Evolutionary conservation across 768 basidiomycete species (phyloP).

Genomic region (Trametes cubensis): DNA sequence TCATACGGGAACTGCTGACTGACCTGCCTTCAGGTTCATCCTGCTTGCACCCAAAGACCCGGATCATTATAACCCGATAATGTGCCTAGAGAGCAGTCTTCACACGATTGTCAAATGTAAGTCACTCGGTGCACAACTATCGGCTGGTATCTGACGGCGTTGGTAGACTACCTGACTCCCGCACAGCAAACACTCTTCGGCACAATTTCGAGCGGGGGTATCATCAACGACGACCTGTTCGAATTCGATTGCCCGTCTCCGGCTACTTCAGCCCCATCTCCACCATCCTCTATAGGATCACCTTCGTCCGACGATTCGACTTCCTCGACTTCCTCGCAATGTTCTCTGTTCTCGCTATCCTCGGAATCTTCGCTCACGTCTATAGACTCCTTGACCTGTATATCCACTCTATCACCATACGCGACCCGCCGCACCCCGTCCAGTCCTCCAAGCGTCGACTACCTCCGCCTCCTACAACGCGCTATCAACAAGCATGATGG

Average conservation of each 20-base stretch:
- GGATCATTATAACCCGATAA: conserved; percentile 85
- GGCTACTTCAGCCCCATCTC: conserved; percentile 14
- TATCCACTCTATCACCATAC: conserved; percentile 33
- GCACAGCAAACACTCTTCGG: conserved; percentile 70
- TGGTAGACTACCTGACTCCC: conserved; percentile 66
- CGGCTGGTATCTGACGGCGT: background rate
- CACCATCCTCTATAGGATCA: conserved; percentile 34
- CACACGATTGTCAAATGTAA: conserved; percentile 73
- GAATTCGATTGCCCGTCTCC: conserved; percentile 19
- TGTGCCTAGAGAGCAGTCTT: conserved; percentile 73
- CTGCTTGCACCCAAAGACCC: conserved; percentile 81
- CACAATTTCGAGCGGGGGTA: conserved; percentile 51
- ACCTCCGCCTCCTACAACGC: conserved; percentile 65
- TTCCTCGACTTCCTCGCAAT: conserved; percentile 39
- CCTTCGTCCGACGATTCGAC: conserved; percentile 43
- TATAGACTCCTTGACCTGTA: conserved; percentile 37
- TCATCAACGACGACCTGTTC: conserved; percentile 27
- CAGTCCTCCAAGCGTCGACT: conserved; percentile 34
- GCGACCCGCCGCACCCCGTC: conserved; percentile 18
- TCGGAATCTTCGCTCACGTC: conserved; percentile 38
- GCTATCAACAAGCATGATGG: conserved; percentile 73
- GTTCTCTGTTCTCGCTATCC: conserved; percentile 28
- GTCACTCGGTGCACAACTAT: conserved; percentile 25
- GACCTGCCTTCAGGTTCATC: conserved; percentile 55
- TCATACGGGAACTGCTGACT: background rate